Evolutionary conservation across 805 yeast species (phyloP).

Genomic region (Candida ponderosae): DNA sequence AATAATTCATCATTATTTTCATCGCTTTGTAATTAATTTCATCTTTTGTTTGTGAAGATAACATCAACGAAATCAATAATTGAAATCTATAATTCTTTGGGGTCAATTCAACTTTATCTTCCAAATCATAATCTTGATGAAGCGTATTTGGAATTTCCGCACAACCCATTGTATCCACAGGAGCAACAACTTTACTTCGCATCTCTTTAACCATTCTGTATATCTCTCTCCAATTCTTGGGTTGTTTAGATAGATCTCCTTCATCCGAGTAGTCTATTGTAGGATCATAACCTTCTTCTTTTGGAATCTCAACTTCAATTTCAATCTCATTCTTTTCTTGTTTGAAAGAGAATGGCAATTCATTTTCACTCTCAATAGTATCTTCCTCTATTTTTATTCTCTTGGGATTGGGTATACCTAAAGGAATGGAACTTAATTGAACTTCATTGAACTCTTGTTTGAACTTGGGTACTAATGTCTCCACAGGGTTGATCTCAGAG

Average conservation of each 20-base stretch:
- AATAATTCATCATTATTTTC: slow-evolving; percentile 43
- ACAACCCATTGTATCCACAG: slow-evolving; percentile 88
- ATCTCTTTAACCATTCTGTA: slow-evolving; percentile 56
- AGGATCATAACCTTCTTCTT: background rate
- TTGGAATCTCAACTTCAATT: background rate
- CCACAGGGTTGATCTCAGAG: no score
- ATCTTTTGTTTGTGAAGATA: slow-evolving; percentile 89
- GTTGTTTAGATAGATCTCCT: slow-evolving; percentile 11
- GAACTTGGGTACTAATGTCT: no score
- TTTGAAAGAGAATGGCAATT: no score
- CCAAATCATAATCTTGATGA: slow-evolving; percentile 16
- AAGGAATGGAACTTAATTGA: no score
- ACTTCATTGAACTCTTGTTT: background rate
- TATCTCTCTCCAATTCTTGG: slow-evolving; percentile 45
- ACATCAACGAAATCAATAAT: slow-evolving; percentile 70
- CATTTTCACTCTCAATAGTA: no score
- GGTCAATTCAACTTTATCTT: slow-evolving; percentile 14
- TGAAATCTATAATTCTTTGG: slow-evolving; percentile 54
- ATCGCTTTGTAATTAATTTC: slow-evolving; percentile 75
- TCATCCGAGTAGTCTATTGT: background rate
- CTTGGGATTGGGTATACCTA: no score
- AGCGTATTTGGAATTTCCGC: slow-evolving; percentile 43
- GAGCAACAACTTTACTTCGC: slow-evolving; percentile 63
- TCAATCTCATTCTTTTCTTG: no score
- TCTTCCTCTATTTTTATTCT: no score